phyloP scores from a whole-genome alignment of 2,329 filamentous ascomycete species.

The Neonectria ditissima region DNA sequence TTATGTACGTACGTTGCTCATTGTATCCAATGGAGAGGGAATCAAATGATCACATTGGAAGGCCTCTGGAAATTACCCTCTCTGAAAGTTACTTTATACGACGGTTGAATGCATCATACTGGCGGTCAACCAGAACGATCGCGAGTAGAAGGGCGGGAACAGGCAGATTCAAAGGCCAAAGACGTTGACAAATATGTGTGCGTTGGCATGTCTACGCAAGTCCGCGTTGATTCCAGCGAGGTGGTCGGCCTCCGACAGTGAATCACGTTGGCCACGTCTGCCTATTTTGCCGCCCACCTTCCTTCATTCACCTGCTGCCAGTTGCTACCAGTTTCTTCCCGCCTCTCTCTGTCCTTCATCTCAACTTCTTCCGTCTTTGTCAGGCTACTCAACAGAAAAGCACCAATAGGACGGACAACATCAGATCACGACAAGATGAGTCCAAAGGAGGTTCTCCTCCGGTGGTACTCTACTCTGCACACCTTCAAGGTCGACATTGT shows the following conservation, averaged over 20 bases:
- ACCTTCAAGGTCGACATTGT: conserved; percentile 69
- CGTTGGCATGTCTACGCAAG: neutral
- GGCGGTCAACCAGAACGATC: neutral
- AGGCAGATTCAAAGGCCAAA: neutral
- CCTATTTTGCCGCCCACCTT: neutral
- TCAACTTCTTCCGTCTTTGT: neutral
- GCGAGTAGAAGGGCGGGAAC: neutral
- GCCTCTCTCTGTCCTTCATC: neutral
- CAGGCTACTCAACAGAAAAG: neutral
- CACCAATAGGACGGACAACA: neutral
- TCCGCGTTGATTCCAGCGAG: neutral
- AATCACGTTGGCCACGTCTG: neutral
- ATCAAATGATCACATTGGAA: neutral
- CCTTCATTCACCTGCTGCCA: neutral
- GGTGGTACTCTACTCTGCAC: conserved; percentile 22
- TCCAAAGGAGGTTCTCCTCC: conserved; percentile 12
- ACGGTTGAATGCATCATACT: neutral
- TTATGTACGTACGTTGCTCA: neutral
- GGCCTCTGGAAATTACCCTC: neutral
- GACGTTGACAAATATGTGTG: neutral
- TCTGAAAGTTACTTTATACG: neutral
- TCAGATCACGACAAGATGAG: neutral
- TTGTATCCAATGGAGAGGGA: neutral
- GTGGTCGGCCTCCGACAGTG: conserved; percentile 13
- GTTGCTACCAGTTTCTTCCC: neutral